Evolutionary conservation across 2,329 filamentous ascomycete species (phyloP).

Genomic region (Helotiales sp.): DNA sequence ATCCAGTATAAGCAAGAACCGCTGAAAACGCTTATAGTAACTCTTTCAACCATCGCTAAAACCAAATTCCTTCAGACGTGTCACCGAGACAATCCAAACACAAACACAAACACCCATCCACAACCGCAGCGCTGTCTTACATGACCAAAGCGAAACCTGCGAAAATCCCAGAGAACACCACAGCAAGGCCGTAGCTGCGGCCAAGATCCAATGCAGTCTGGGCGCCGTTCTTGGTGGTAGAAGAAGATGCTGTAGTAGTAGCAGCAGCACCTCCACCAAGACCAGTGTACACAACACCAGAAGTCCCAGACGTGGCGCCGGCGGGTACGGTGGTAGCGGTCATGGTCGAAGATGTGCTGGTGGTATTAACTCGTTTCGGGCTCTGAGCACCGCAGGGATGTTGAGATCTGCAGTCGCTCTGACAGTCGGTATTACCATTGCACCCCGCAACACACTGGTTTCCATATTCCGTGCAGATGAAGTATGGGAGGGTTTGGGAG

Average conservation of each 20-base stretch:
- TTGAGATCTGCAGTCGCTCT: slow-evolving; percentile 60
- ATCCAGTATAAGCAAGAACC: slow-evolving; percentile 19
- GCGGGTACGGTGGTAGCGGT: slow-evolving; percentile 41
- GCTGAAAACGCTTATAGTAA: slow-evolving; percentile 20
- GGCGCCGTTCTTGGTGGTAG: slow-evolving; percentile 35
- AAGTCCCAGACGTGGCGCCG: slow-evolving; percentile 33
- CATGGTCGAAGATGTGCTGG: slow-evolving; percentile 35
- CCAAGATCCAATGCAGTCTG: slow-evolving; percentile 49
- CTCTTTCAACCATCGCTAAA: slow-evolving; percentile 23
- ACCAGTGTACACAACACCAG: slow-evolving; percentile 42
- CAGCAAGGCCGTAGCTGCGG: slow-evolving; percentile 54
- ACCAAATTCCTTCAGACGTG: slow-evolving; percentile 12
- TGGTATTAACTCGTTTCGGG: slow-evolving; percentile 60
- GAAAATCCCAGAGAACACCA: slow-evolving; percentile 54
- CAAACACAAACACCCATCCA: slow-evolving; percentile 1
- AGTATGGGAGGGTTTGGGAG: slow-evolving; percentile 77
- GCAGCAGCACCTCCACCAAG: slow-evolving; percentile 41
- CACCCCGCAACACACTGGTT: slow-evolving; percentile 66
- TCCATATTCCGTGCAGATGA: slow-evolving; percentile 70
- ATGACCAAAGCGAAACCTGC: slow-evolving; percentile 57
- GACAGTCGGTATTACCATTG: slow-evolving; percentile 56
- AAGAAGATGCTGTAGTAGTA: slow-evolving; percentile 25
- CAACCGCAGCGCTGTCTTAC: slow-evolving; percentile 33
- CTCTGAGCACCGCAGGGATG: slow-evolving; percentile 72
- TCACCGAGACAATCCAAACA: slow-evolving; percentile 1